phyloP scores from a whole-genome alignment of 495 filamentous ascomycete genomes.

The Podospora pseudoanserina region DNA sequence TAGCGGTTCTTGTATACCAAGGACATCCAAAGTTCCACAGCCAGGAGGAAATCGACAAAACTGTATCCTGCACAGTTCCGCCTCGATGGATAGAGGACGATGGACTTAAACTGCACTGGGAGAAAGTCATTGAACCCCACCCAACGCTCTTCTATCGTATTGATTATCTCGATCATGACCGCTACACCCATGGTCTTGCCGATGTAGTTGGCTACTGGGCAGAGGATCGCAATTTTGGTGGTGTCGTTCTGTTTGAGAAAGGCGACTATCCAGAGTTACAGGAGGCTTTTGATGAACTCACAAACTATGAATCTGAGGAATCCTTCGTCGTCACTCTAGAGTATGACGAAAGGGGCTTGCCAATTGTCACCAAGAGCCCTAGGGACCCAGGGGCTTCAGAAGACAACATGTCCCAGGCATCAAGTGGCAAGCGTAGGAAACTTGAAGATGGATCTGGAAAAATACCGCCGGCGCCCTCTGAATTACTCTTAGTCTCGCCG shows the following conservation, averaged over 20 bases:
- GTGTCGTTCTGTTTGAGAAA: slow-evolving; percentile 2
- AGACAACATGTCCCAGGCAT: not conserved
- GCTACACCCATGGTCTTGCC: slow-evolving; percentile 5
- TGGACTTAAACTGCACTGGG: not conserved
- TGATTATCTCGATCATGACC: slow-evolving; percentile 8
- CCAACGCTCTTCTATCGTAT: slow-evolving; percentile 9
- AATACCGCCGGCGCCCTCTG: not conserved
- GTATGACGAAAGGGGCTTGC: not conserved
- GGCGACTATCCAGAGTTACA: slow-evolving; percentile 9
- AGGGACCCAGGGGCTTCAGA: not conserved
- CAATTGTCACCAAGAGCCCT: not conserved
- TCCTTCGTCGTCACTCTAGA: not conserved
- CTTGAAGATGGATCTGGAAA: not conserved
- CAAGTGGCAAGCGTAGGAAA: not conserved
- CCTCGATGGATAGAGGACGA: not conserved
- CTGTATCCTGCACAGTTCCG: slow-evolving; percentile 6
- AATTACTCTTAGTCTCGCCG: not conserved
- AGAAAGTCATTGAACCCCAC: not conserved
- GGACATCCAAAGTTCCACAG: slow-evolving; percentile 8
- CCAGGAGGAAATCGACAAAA: slow-evolving; percentile 8
- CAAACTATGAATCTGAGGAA: not conserved
- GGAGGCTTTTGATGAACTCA: not conserved
- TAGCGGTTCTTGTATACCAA: slow-evolving; percentile 10
- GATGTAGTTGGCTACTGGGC: slow-evolving; percentile 18
- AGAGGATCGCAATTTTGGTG: slow-evolving; percentile 12